Evolutionary conservation across 495 filamentous ascomycete species (phyloP).

Genomic region (Xylaria intraflava): DNA sequence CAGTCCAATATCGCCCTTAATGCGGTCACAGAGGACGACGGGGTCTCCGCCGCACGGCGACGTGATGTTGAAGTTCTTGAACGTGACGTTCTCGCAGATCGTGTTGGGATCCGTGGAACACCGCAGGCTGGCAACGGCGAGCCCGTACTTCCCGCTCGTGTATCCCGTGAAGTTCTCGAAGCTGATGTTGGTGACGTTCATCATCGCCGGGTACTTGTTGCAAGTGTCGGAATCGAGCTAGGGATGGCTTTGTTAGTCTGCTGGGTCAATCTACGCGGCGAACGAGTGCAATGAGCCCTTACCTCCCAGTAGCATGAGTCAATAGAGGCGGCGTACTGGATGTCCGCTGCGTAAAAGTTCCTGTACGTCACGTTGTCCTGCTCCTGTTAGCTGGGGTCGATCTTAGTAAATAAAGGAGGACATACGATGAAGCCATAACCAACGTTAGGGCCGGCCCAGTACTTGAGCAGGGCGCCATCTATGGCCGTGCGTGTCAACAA

Average conservation of each 20-base stretch:
- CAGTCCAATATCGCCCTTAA: slow-evolving; percentile 45
- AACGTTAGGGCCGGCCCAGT: slow-evolving; percentile 46
- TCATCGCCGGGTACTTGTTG: slow-evolving; percentile 42
- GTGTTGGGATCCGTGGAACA: slow-evolving; percentile 46
- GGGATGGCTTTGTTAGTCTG: background rate
- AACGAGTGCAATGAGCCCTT: slow-evolving; percentile 19
- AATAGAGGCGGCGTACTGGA: slow-evolving; percentile 47
- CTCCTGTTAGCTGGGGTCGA: background rate
- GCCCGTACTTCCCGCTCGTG: slow-evolving; percentile 43
- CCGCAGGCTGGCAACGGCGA: slow-evolving; percentile 43
- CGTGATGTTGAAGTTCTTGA: slow-evolving; percentile 46
- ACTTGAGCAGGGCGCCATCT: slow-evolving; percentile 50
- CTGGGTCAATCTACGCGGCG: background rate
- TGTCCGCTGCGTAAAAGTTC: slow-evolving; percentile 50
- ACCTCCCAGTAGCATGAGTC: slow-evolving; percentile 56
- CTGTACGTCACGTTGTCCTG: slow-evolving; percentile 52
- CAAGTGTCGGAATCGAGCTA: slow-evolving; percentile 36
- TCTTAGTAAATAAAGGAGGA: background rate
- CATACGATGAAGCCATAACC: slow-evolving; percentile 48
- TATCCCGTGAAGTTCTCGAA: slow-evolving; percentile 53
- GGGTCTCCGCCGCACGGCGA: slow-evolving; percentile 41
- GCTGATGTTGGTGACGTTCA: slow-evolving; percentile 49
- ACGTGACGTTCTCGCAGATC: slow-evolving; percentile 46
- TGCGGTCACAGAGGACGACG: slow-evolving; percentile 46
- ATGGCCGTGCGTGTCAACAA: background rate